Percentiles rank a stretch among this genome's conserved stretches.
phyloP scores from a whole-genome alignment of 1,139 yeast genomes.

The Yamadazyma buinensis region DNA sequence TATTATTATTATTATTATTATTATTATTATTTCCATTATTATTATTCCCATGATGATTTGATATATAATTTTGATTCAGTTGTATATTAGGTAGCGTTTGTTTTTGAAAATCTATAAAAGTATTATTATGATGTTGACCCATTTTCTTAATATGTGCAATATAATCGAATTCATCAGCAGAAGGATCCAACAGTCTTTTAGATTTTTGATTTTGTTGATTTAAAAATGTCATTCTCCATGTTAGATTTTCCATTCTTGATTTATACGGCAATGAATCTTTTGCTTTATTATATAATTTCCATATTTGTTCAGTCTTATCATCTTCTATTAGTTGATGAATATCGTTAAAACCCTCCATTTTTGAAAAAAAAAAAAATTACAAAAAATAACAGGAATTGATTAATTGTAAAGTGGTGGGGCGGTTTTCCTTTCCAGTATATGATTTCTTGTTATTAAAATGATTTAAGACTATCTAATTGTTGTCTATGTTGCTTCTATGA shows the following conservation, averaged over 20 bases:
- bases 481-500: no score
- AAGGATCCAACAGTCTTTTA: conserved; percentile 26
- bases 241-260: conserved; percentile 72
- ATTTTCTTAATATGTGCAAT: conserved; percentile 62
- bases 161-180: conserved; percentile 58
- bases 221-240: conserved; percentile 82
- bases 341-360: not conserved
- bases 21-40: not conserved
- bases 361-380: no score
- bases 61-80: not conserved
- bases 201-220: conserved; percentile 18
- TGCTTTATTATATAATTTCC: conserved; percentile 80
- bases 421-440: no score
- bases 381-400: no score
- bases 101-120: conserved; percentile 2
- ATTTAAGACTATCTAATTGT: no score
- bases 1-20: not conserved
- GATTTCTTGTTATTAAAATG: no score
- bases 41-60: no score
- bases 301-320: conserved; percentile 44
- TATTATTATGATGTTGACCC: conserved; percentile 28
- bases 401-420: no score
- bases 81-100: not conserved
- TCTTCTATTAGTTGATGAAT: conserved; percentile 7
- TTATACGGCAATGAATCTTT: conserved; percentile 74